Base-by-base conservation (phyloP, 2,329 filamentous ascomycete genomes). In the Botryotinia narcissicola region DNA sequence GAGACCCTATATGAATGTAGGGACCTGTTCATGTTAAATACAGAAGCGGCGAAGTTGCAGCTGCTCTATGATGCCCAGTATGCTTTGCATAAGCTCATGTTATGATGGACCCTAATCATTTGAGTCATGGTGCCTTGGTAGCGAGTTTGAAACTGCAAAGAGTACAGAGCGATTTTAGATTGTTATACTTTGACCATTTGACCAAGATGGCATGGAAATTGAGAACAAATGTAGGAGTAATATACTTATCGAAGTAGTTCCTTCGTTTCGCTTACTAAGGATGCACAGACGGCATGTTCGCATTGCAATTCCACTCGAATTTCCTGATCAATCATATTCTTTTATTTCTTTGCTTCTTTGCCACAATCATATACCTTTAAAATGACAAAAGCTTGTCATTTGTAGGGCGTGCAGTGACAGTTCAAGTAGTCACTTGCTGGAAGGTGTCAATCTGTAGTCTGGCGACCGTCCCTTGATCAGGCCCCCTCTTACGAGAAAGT, bases 201-300 rank as follows among this genome's bases (percentile, higher is more conserved):
- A 66, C 14, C 63, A 57, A 42, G 48, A 29, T 22, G 10, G 25
- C 22, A 32, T 22, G 37, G n/a, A 32, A 42, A 37, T n/a, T 32
- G 37, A 37, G n/a, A n/a, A n/a, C 51, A 57, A 57, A 14, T 57
- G n/a, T 29, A 57, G n/a, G 20, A 40, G 35, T 32, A 6, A 32
- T 42, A 18, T n/a, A 42, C 48, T 22, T 10, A 37, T 42, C 20
- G 46, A 57, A n/a, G 25, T 57, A 3, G n/a, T 32, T 44, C 29
- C 9, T 32, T 44, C 5, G 66, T 42, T 42, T 44, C 25, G 48
- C 48, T 69, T 69, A 69, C n/a, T 54, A 67, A 46, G 22, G 46
- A 48, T 67, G 35, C 64, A 54, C 63, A 67, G 64, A 67, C 61
- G 32, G 61, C 18, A 12, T 64, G 40, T 20, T n/a, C 44, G 35